Evolutionary conservation across 2,329 filamentous ascomycete species (phyloP), one percentile per base, ranked within the genome.

Genomic region (Myriangium duriaei): DNA sequence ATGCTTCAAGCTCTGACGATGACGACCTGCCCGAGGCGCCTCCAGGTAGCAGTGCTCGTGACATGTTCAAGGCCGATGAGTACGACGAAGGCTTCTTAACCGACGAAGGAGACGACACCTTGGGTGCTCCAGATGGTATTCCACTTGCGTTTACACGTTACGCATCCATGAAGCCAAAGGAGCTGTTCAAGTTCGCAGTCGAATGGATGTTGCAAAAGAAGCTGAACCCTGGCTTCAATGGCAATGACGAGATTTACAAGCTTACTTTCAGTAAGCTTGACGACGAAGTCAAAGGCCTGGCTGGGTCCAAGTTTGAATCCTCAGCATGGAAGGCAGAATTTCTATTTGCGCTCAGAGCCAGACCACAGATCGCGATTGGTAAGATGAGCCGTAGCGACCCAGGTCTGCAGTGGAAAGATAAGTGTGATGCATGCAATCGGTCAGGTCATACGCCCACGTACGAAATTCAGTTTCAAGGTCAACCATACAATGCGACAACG

Each of bases 131-230:
- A 1, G 72, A 72, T 1, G 74, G 71, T 2, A 60, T 67, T 7
- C 82, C 82, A 0, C 63, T 87, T 1, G 64, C 80, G 48, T 85
- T 84, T 54, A 81, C 76, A 1, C 60, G 68, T 3, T 69, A 79
- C 40, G 69, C 74, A 0, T 74, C 76, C 44, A 76, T 77, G 47
- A 79, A 79, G 35, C 62, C 78, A 0, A 77, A 76, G 45, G 76
- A 83, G 28, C 73, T 86, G 34, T 88, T 88, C 61, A 72, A 71
- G 33, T 75, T 78, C 48, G 79, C 74, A 0, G 66, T 88, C 2
- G 80, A 85, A 52, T 88, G 81, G 81, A 79, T 87, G 59, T 76
- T 88, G 2, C 80, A 85, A 50, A 81, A 81, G 52, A 78, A 79
- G 48, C 67, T 91, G 35, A 79, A 86, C 47, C 81, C 81, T 0